Evolutionary conservation across 2,329 filamentous ascomycete species (phyloP).

Genomic region (Hysterium pulicare): DNA sequence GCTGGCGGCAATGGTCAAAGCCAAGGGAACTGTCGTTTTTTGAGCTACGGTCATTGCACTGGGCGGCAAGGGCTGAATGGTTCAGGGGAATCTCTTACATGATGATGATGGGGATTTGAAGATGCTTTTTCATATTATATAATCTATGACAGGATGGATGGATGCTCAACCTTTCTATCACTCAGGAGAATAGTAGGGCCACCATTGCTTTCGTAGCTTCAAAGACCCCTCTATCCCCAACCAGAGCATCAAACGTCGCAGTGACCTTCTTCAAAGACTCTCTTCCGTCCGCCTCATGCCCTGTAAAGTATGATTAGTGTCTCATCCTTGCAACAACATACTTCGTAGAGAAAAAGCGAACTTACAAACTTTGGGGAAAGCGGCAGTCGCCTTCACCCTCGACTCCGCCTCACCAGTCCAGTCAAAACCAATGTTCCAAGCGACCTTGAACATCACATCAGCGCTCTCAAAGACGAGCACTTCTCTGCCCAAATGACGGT

Average conservation of each 20-base stretch:
- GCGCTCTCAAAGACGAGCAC: conserved; percentile 30
- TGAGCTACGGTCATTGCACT: too few species aligned
- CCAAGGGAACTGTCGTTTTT: too few species aligned
- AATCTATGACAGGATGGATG: too few species aligned
- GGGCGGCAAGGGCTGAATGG: too few species aligned
- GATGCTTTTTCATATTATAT: too few species aligned
- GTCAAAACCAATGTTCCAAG: conserved; percentile 65
- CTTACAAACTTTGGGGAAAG: conserved; percentile 63
- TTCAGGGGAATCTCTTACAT: too few species aligned
- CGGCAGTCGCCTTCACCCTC: conserved; percentile 52
- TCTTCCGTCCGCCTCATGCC: conserved; percentile 58
- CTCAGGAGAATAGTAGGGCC: conserved; percentile 50
- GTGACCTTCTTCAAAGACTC: conserved; percentile 58
- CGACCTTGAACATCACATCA: conserved; percentile 50
- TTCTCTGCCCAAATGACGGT: conserved; percentile 42
- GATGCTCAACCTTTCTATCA: too few species aligned
- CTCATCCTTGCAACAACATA: not conserved
- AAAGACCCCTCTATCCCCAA: conserved; percentile 55
- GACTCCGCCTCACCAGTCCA: conserved; percentile 70
- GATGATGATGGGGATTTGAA: too few species aligned
- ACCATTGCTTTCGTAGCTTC: conserved; percentile 58
- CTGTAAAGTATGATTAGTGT: conserved; percentile 9
- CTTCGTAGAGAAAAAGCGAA: conserved; percentile 16
- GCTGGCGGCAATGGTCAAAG: too few species aligned
- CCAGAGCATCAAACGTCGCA: conserved; percentile 57